These are phyloP conservation scores for Candida pseudoviswanathii DNA, from an alignment of 1,139 yeast genomes.

Conservation along the genomic window DNA sequence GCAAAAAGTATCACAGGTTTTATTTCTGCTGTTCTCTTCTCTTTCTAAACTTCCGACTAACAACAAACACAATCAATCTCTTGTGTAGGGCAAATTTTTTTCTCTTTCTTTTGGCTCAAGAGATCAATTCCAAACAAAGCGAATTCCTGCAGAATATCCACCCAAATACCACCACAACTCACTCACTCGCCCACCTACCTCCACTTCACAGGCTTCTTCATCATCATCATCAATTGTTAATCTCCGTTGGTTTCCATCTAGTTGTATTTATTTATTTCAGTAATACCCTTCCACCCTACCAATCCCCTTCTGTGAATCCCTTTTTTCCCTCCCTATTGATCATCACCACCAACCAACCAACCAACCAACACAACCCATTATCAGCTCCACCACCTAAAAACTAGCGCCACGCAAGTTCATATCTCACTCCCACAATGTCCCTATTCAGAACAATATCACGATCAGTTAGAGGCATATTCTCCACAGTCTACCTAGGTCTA, in stretches of 20 bases:
- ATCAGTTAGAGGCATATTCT: slow-evolving; percentile 39
- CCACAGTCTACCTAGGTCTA: slow-evolving; percentile 62
- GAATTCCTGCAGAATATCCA: background rate
- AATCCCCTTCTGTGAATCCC: background rate
- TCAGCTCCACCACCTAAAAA: too few species aligned
- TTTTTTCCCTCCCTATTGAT: background rate
- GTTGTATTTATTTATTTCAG: background rate
- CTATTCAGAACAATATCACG: slow-evolving; percentile 15
- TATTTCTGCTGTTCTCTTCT: background rate
- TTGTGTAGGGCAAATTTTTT: background rate
- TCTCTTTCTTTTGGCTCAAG: background rate
- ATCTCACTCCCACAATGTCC: slow-evolving; percentile 2
- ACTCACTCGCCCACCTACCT: too few species aligned
- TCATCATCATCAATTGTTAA: background rate
- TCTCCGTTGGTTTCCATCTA: background rate
- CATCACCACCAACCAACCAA: background rate
- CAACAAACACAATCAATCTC: background rate
- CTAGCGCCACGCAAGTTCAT: too few species aligned
- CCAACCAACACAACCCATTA: background rate
- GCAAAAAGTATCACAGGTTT: background rate
- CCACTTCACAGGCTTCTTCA: background rate
- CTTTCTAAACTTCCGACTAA: background rate
- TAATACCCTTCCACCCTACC: background rate
- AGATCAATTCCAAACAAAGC: background rate
- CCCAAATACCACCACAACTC: too few species aligned